A percentile compares a stretch with the other conserved stretches of the same genome.
Evolutionary conservation across 345 rosid species (phyloP).

Genomic region (Crucihimalaya himalaica): DNA sequence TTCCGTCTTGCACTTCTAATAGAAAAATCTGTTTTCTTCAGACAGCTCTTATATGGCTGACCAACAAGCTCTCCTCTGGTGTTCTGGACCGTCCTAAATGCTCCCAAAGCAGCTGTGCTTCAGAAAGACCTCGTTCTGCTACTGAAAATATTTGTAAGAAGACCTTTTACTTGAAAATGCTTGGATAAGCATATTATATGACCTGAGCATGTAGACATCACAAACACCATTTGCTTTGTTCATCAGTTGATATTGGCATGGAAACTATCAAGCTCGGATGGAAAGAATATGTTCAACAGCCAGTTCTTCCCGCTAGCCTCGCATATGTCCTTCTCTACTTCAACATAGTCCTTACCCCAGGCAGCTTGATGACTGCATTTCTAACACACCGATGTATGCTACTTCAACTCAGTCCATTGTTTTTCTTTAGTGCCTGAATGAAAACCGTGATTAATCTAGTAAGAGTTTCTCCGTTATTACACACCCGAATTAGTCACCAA

Average conservation of each 20-base stretch:
- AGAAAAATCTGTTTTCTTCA: slow-evolving; percentile 38
- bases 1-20: slow-evolving; percentile 5
- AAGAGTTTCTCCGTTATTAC: not conserved
- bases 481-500: not conserved
- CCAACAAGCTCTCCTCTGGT: slow-evolving; percentile 81
- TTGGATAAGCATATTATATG: not conserved
- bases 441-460: not conserved
- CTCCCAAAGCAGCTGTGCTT: slow-evolving; percentile 46
- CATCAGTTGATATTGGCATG: slow-evolving; percentile 52
- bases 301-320: slow-evolving; percentile 95
- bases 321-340: slow-evolving; percentile 86
- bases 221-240: slow-evolving; percentile 27
- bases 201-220: not conserved
- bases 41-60: slow-evolving; percentile 73
- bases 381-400: slow-evolving; percentile 77
- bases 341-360: slow-evolving; percentile 87
- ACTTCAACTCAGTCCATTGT: not conserved
- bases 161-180: not conserved
- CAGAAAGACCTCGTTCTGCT: slow-evolving; percentile 39
- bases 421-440: not conserved
- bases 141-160: slow-evolving; percentile 53
- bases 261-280: slow-evolving; percentile 91
- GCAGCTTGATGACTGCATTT: slow-evolving; percentile 97
- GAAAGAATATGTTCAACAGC: slow-evolving; percentile 93
- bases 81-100: slow-evolving; percentile 84